Base-by-base conservation (phyloP, 768 basidiomycete genomes). In the Cystobasidiopsis lactophilus region DNA sequence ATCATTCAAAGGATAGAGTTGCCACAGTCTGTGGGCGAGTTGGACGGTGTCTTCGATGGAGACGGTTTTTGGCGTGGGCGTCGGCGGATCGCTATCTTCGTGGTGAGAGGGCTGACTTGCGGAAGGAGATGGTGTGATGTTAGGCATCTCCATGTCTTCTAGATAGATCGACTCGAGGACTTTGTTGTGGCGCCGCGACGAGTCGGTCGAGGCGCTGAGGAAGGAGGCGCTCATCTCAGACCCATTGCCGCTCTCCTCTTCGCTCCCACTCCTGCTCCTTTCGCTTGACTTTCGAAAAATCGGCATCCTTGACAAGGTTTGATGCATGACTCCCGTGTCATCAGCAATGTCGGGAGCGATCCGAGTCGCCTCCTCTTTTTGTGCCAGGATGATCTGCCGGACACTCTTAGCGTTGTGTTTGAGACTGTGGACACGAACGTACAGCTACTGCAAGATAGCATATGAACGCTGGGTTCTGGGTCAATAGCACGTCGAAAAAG, bases 401-500 rank as follows among this genome's bases (percentile, higher is more conserved):
- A 1, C 2, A 38, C 3, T n/a, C 4, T n/a, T 5, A 2, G 18
- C 0, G 23, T 14, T 24, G 18, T 16, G 16, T 10, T 10, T 2
- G 29, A 13, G 3, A 5, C 23, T 43, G 13, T 41, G 40, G 35
- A 40, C 35, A 10, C 18, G n/a, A 5, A 62, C 68, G 53, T 49
- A 69, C 69, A 7, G 69, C 66, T 9, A 67, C 68, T 33, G 66
- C 66, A 10, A 71, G 62, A 53, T 71, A 70, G 3, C 68, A 63
- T 1, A 68, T 67, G 46, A 67, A 66, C 7, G 65, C 65, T 0
- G 70, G 70, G 58, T 70, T 70, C 24, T 68, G 56, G 9, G 67
- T 60, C n/a, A 71, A 60, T 9, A 71, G 56, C 41, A 66, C 70
- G 57, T 71, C 70, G 48, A 71, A 71, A 23, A 70, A 60, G 19